Evolutionary conservation across 2,329 filamentous ascomycete species (phyloP).

Genomic region (Aspergillus sp.): DNA sequence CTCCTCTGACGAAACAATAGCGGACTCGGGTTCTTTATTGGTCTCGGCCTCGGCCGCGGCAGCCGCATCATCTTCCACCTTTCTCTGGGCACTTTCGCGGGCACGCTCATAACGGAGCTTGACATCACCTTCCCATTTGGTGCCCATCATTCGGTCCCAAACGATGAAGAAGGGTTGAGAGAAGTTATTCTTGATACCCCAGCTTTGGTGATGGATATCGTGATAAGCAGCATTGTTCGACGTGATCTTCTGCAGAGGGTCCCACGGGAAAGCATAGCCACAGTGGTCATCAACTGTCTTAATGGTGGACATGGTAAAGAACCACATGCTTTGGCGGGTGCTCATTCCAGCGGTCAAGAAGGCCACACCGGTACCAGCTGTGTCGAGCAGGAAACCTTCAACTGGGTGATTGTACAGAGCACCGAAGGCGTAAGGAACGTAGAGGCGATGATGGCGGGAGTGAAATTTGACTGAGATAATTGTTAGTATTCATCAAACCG

Average conservation of each 20-base stretch:
- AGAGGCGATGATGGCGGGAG: conserved; percentile 89
- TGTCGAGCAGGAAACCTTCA: conserved; percentile 90
- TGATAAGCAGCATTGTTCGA: conserved; percentile 96
- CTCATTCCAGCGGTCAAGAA: conserved; percentile 78
- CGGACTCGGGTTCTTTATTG: conserved; percentile 14
- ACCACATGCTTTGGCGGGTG: conserved; percentile 76
- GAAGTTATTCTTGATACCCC: conserved; percentile 75
- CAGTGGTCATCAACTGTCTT: conserved; percentile 98
- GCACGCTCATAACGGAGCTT: conserved; percentile 51
- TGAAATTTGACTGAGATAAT: conserved; percentile 66
- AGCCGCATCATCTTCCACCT: conserved; percentile 42
- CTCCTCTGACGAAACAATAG: conserved; percentile 19
- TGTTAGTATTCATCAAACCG: conserved; percentile 6
- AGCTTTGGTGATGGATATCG: conserved; percentile 97
- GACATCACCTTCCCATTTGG: conserved; percentile 68
- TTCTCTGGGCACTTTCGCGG: conserved; percentile 48
- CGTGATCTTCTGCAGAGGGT: conserved; percentile 83
- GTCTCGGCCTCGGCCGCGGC: conserved; percentile 19
- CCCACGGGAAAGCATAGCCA: conserved; percentile 91
- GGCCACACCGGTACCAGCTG: conserved; percentile 71
- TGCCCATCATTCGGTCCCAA: conserved; percentile 78
- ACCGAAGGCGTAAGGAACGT: conserved; percentile 95
- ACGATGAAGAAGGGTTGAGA: conserved; percentile 66
- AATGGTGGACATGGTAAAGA: conserved; percentile 81
- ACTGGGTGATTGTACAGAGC: conserved; percentile 95